Evolutionary conservation across 192 early-diverging fungal species (phyloP), one percentile per base, ranked within the genome.

Genomic region (Neocallimastix lanati): DNA sequence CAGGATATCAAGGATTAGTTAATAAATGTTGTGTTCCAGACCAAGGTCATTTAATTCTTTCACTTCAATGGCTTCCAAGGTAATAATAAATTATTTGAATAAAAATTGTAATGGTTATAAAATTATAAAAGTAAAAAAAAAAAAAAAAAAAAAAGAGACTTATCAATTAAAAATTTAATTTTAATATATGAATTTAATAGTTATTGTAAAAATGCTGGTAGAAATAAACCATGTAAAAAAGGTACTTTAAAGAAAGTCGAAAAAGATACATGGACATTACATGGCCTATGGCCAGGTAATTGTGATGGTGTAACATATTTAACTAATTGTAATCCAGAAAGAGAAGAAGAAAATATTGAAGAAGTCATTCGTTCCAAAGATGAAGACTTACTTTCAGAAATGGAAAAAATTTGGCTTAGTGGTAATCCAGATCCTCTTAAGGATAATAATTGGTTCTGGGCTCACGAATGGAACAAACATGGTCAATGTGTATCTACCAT

Each of bases 401-500:
- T 94, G 89, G 83, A 86, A 79, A 87, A 84, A 2, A 90, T 88
- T 81, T 94, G 92, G 92, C 85, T 88, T 76, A 90, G 88, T 0
- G 89, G 90, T 83, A 88, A 91, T 79, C 50, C 50, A 5, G 50
- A 67, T 67, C 50, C 21, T n/a, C 4, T n/a, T n/a, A 92, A 91
- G 29, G 88, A 92, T 85, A 90, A 94, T 84, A 90, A 93, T 84
- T 89, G 85, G 83, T 92, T 94, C 84, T 93, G 92, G 92, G 82
- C 89, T 12, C 93, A 94, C 81, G 93, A 94, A 78, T 94, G 91
- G 91, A 83, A 82, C 86, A 94, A 94, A 86, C 93, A 94, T 81
- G 93, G 93, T 28, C 93, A 91, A 13, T 94, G 92, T 83, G 88
- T 92, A 13, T 86, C 88, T 33, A 93, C 92, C 0, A 81, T 93